phyloP scores from a whole-genome alignment of 768 basidiomycete genomes.

The Trametes coccinea region DNA sequence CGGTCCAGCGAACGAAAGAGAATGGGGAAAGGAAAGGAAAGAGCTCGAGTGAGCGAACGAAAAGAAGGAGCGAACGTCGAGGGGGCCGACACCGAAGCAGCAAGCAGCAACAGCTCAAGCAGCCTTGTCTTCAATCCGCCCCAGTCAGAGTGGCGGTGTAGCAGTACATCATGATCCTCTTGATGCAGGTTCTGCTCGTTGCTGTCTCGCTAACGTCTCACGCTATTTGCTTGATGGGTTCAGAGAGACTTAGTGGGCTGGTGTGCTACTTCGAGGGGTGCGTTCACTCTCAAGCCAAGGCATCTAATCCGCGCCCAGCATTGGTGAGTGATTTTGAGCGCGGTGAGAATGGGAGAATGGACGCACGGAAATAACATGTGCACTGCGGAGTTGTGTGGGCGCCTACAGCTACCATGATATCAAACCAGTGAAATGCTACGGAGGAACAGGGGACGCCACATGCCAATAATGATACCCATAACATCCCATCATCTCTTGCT shows the following conservation, averaged over 20 bases:
- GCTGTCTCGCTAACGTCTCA: constrained; percentile 11
- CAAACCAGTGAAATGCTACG: neutral
- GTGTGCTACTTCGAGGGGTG: too few relatives aligned
- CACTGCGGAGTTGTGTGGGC: too few relatives aligned
- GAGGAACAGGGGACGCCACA: neutral
- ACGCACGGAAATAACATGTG: too few relatives aligned
- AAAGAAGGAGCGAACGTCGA: constrained; percentile 23
- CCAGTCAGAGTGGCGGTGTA: constrained; percentile 10
- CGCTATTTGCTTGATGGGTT: constrained; percentile 3
- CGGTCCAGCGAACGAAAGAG: constrained; percentile 25
- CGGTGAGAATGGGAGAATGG: too few relatives aligned
- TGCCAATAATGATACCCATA: neutral
- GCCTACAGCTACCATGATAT: neutral
- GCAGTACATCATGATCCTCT: constrained; percentile 17
- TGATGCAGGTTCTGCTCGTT: constrained; percentile 14
- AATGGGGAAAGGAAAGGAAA: constrained; percentile 14
- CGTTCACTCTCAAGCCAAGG: too few relatives aligned
- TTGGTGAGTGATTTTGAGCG: too few relatives aligned
- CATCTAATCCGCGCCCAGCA: too few relatives aligned
- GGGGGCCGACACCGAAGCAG: constrained; percentile 16
- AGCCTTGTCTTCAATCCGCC: constrained; percentile 21
- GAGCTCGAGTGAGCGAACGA: constrained; percentile 10
- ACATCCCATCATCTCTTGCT: constrained; percentile 30
- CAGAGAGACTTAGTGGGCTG: neutral
- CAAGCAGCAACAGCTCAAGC: constrained; percentile 16